phyloP scores from a whole-genome alignment of 441 rosid species.

The Breynia disticha region DNA sequence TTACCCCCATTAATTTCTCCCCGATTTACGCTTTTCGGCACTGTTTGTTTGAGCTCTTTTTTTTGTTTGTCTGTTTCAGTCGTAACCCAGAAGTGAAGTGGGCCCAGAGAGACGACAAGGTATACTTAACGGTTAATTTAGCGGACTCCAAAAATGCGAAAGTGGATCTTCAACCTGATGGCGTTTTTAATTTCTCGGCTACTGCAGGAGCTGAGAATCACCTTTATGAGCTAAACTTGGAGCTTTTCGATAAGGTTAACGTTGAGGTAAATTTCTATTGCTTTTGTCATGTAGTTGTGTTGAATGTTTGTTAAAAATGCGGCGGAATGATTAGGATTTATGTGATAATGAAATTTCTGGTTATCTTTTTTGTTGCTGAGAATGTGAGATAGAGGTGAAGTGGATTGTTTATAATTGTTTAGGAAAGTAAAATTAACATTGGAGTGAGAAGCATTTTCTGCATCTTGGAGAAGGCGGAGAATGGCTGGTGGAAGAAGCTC shows the following conservation, averaged over 20 bases:
- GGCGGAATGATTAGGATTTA: too few relatives aligned
- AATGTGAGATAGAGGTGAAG: too few relatives aligned
- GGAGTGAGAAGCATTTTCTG: constrained; percentile 62
- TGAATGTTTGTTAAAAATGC: too few relatives aligned
- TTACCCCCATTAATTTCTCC: too few relatives aligned
- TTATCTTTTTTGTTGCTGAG: too few relatives aligned
- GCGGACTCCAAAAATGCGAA: constrained; percentile 58
- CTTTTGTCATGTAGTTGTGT: neutral
- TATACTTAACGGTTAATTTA: constrained; percentile 46
- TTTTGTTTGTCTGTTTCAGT: constrained; percentile 21
- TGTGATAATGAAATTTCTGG: too few relatives aligned
- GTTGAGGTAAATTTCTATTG: constrained; percentile 38
- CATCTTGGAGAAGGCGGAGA: constrained; percentile 62
- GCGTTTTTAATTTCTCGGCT: constrained; percentile 53
- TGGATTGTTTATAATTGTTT: neutral
- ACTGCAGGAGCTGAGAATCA: constrained; percentile 48
- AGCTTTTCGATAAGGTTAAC: constrained; percentile 58
- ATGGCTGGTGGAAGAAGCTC: constrained; percentile 61
- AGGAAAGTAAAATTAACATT: constrained; percentile 63
- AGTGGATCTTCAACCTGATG: constrained; percentile 61
- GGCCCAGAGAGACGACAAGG: constrained; percentile 64
- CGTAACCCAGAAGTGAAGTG: constrained; percentile 75
- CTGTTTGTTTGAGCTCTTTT: too few relatives aligned
- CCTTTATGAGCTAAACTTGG: constrained; percentile 53
- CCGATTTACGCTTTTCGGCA: too few relatives aligned